phyloP scores from a whole-genome alignment of 2,329 filamentous ascomycete genomes.

The Fusarium newnesense region DNA sequence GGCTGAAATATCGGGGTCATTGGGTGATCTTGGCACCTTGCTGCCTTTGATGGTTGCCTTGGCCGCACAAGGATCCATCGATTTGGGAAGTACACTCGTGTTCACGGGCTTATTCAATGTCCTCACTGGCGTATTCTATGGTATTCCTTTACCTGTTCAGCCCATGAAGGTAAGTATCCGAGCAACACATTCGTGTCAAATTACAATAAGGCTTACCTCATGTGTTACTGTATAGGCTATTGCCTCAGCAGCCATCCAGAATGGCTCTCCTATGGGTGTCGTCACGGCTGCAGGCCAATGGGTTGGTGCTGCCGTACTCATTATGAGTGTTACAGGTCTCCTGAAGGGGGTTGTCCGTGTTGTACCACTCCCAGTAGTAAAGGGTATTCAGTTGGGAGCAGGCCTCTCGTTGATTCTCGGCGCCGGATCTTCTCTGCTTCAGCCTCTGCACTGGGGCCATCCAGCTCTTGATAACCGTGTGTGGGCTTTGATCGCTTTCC shows the following conservation, averaged over 20 bases:
- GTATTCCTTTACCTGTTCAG: conserved; percentile 90
- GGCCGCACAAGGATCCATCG: conserved; percentile 79
- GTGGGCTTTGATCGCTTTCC: conserved; percentile 79
- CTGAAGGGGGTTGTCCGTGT: conserved; percentile 77
- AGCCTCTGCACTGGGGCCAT: conserved; percentile 73
- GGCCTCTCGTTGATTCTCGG: conserved; percentile 85
- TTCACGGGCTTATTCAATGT: conserved; percentile 92
- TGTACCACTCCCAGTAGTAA: conserved; percentile 88
- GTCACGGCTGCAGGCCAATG: conserved; percentile 83
- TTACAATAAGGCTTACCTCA: background rate
- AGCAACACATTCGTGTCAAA: background rate
- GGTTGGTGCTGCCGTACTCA: conserved; percentile 76
- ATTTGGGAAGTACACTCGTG: conserved; percentile 83
- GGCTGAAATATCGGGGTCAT: conserved; percentile 86
- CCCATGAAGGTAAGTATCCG: conserved; percentile 71
- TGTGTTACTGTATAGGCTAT: conserved; percentile 68
- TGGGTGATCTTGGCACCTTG: conserved; percentile 89
- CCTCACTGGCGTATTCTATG: conserved; percentile 82
- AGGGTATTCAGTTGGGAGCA: conserved; percentile 94
- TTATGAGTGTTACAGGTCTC: conserved; percentile 84
- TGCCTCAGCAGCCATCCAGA: conserved; percentile 85
- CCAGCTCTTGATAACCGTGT: conserved; percentile 81
- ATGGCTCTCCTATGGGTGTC: conserved; percentile 61
- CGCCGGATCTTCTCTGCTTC: conserved; percentile 75
- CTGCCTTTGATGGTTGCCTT: conserved; percentile 90